Base-by-base conservation (phyloP, 495 filamentous ascomycete genomes). In the Tuber umbilicatum region DNA sequence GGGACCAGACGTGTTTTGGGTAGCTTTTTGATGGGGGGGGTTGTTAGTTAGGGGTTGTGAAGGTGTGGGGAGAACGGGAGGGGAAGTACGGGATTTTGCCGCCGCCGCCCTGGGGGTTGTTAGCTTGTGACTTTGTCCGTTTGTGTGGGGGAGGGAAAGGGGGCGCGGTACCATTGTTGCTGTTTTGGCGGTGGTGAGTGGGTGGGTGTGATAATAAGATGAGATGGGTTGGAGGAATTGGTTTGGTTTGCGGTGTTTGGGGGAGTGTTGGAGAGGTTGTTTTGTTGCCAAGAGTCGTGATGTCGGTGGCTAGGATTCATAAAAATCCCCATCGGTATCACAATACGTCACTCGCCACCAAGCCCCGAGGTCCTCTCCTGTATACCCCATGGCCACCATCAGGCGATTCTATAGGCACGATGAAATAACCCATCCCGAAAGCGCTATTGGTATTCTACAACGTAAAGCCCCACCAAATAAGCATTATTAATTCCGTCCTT, bases 1-100 rank as follows among this genome's bases (percentile, higher is more conserved):
- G 95, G 82, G 95, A 98, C 95, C 95, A 99, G 86, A 99, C 92
- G 87, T 99, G 94, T 87, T 97, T 97, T 82, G 95, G 95, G 85
- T 97, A 97, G 82, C 94, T 98, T 81, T 31, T 21, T 7, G 39
- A 38, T 71, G 79, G 68, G n/a, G 40, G n/a, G n/a, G n/a, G n/a
- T n/a, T n/a, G 69, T 78, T 68, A 69, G 50, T 38, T 31, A 68
- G 21, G 70, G 42, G 75, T 69, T 41, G 74, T 73, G 73, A 72
- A 79, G 75, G 70, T 41, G 14, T 31, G 71, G n/a, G 39, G 38
- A 38, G 72, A 31, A 39, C 74, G 75, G 39, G 39, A 73, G 74
- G 70, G 42, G 75, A 87, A 92, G 85, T 89, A 98, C 94, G 93
- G 91, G 84, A 98, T 91, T 86, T 92, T 93, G 85, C 88, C 90